phyloP scores from a whole-genome alignment of 148 eudicot genomes.

The Vaccinium darrowii region DNA sequence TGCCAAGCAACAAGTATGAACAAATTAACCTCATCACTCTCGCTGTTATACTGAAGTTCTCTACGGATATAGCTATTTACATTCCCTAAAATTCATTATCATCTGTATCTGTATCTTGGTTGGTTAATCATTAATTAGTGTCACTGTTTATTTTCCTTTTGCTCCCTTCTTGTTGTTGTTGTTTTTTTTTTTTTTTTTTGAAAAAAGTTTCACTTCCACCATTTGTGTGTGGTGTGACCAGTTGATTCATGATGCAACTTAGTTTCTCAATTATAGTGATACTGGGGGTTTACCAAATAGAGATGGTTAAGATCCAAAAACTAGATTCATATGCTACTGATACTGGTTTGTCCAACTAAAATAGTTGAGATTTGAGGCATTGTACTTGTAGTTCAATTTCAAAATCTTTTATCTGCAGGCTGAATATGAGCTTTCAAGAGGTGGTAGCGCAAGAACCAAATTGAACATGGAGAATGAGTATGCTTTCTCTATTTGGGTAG shows the following conservation, averaged over 20 bases:
- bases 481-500: slow-evolving; percentile 30
- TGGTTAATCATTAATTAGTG: background rate
- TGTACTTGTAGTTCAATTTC: slow-evolving; percentile 6
- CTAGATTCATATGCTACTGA: background rate
- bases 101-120: background rate
- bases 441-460: slow-evolving; percentile 67
- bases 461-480: slow-evolving; percentile 82
- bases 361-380: slow-evolving; percentile 1
- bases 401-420: slow-evolving; percentile 44
- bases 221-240: background rate
- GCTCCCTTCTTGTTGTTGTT: too few species aligned
- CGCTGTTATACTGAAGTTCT: slow-evolving; percentile 12
- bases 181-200: too few species aligned
- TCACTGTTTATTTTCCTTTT: background rate
- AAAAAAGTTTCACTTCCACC: background rate
- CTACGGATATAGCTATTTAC: background rate
- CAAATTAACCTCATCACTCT: background rate
- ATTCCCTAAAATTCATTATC: background rate
- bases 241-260: background rate
- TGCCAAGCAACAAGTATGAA: slow-evolving; percentile 80
- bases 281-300: background rate
- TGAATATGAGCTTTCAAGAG: slow-evolving; percentile 68
- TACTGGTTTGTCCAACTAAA: background rate
- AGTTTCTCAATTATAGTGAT: background rate
- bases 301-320: background rate